Conservation (phyloP, 1,139 yeast species). For the Martiniozyma asiatica region DNA sequence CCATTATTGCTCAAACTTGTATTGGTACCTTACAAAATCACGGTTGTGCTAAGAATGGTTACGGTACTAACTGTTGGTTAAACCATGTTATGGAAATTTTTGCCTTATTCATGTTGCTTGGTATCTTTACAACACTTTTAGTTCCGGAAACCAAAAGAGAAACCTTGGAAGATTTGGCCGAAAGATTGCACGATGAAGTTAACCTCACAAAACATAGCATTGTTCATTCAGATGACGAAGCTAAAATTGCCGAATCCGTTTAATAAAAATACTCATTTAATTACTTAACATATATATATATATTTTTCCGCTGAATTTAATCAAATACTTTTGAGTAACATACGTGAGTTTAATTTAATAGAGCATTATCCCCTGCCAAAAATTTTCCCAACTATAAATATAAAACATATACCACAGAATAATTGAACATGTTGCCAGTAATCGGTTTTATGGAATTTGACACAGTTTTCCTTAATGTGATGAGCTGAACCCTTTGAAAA, state of each 20-base stretch:
- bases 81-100: constrained; percentile 89
- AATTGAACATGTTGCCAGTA: too few relatives aligned
- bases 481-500: too few relatives aligned
- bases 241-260: constrained; percentile 17
- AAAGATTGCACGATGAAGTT: constrained; percentile 67
- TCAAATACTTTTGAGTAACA: too few relatives aligned
- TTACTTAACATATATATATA: too few relatives aligned
- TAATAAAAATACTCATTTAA: too few relatives aligned
- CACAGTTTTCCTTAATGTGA: too few relatives aligned
- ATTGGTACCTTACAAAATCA: constrained; percentile 76
- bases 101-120: constrained; percentile 80
- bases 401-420: too few relatives aligned
- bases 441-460: too few relatives aligned
- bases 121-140: constrained; percentile 50
- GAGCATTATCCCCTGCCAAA: too few relatives aligned
- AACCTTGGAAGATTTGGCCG: constrained; percentile 73
- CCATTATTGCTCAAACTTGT: constrained; percentile 87
- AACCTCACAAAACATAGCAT: constrained; percentile 25
- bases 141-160: constrained; percentile 85
- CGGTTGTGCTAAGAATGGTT: constrained; percentile 45
- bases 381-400: too few relatives aligned
- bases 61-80: constrained; percentile 56
- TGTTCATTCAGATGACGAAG: constrained; percentile 18
- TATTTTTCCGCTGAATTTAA: too few relatives aligned
- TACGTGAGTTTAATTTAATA: too few relatives aligned